These are phyloP conservation scores for Petrea volubilis DNA, from an alignment of 257 asterid genomes.

Conservation along the genomic window DNA sequence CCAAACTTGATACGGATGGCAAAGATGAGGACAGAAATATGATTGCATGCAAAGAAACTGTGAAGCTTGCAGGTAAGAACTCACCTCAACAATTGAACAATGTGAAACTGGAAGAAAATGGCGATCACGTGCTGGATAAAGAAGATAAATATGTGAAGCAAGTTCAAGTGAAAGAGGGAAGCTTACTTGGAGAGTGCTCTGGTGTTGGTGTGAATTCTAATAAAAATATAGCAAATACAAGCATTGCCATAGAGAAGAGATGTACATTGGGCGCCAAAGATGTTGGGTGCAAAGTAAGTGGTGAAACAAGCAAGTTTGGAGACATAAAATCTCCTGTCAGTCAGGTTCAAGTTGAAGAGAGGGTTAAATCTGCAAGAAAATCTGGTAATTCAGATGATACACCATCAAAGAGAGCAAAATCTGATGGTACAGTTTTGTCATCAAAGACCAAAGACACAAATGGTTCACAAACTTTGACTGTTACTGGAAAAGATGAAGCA, in stretches of 20 bases:
- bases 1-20: conserved; percentile 27
- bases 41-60: conserved; percentile 29
- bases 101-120: conserved; percentile 30
- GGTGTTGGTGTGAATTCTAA: conserved; percentile 14
- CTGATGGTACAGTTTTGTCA: conserved; percentile 26
- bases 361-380: conserved; percentile 34
- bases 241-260: conserved; percentile 9
- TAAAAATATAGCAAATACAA: conserved; percentile 20
- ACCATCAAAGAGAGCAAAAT: conserved; percentile 41
- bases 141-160: conserved; percentile 27
- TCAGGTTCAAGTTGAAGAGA: conserved; percentile 34
- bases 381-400: conserved; percentile 30
- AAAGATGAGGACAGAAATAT: conserved; percentile 29
- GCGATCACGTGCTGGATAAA: conserved; percentile 14
- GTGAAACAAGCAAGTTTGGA: conserved; percentile 17
- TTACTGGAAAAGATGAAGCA: conserved; percentile 26
- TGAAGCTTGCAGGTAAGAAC: conserved; percentile 28
- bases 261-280: conserved; percentile 24
- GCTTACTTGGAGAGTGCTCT: conserved; percentile 27
- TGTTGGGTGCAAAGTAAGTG: conserved; percentile 11
- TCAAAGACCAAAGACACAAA: conserved; percentile 25
- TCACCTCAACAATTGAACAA: conserved; percentile 31
- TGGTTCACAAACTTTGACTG: conserved; percentile 19
- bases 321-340: too few relatives aligned
- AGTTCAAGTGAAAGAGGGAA: conserved; percentile 26